A percentile compares a stretch with the other conserved stretches of the same genome.
Conservation (phyloP, 192 early-diverging fungal species). For the Coemansia sp. region DNA sequence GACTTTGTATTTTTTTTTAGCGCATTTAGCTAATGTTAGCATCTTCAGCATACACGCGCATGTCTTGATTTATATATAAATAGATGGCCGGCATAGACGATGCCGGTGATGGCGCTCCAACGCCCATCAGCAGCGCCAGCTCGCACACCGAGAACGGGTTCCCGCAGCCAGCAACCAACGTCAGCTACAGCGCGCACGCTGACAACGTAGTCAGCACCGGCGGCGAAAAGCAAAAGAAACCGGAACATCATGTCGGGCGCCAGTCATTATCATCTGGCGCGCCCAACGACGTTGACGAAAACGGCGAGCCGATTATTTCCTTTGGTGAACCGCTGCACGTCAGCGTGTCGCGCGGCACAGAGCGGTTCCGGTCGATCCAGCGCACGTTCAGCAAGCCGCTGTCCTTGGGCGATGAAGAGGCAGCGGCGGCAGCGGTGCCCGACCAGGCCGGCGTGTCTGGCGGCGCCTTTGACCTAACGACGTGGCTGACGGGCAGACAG, state of each 20-base stretch:
- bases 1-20: no score
- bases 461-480: conserved; percentile 26
- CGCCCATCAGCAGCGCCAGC: neutral
- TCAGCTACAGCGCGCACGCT: neutral
- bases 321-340: conserved; percentile 55
- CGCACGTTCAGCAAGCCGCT: conserved; percentile 43
- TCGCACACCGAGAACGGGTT: neutral
- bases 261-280: neutral
- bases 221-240: neutral
- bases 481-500: conserved; percentile 34
- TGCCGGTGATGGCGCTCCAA: neutral
- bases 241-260: neutral
- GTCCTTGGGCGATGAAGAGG: conserved; percentile 29
- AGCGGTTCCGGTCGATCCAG: conserved; percentile 44
- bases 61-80: no score
- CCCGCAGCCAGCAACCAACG: neutral
- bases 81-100: no score
- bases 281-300: conserved; percentile 2
- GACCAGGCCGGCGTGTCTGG: neutral
- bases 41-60: no score
- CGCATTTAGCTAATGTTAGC: no score
- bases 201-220: neutral
- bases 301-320: conserved; percentile 29
- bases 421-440: conserved; percentile 17
- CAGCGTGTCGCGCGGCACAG: conserved; percentile 34